Percentiles rank a stretch among this genome's conserved stretches.
phyloP scores from a whole-genome alignment of 306 rosid species.

The Cucumis cinereus region DNA sequence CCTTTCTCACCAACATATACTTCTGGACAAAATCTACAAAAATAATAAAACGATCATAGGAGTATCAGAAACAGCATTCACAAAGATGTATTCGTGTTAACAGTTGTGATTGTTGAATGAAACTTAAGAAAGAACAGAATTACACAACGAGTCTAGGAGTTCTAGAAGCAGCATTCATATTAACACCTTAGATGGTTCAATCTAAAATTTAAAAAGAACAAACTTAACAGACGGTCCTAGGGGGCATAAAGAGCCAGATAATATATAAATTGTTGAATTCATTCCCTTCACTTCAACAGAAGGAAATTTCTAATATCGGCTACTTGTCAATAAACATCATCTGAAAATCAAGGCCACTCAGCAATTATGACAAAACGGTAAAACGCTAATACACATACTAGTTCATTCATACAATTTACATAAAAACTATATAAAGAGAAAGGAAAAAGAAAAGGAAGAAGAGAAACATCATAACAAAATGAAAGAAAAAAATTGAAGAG shows the following conservation, averaged over 20 bases:
- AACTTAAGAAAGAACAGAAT: neutral
- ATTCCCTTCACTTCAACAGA: neutral
- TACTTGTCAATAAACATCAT: neutral
- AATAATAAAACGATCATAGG: neutral
- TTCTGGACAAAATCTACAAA: constrained; percentile 71
- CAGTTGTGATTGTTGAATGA: neutral
- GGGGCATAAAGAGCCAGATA: neutral
- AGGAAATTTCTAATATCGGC: neutral
- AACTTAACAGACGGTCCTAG: neutral
- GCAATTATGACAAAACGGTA: neutral
- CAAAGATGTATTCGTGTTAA: neutral
- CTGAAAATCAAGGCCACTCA: neutral
- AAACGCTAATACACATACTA: neutral
- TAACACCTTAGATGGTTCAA: neutral
- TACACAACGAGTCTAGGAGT: neutral
- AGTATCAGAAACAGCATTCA: neutral
- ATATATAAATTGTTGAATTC: neutral
- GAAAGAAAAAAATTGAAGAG: neutral
- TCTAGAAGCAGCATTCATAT: neutral
- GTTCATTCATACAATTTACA: neutral
- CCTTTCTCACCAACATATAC: constrained; percentile 58
- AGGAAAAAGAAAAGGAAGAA: neutral
- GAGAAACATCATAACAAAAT: neutral
- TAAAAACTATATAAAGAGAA: neutral
- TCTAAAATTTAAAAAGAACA: neutral